Evolutionary conservation across 108 stramenopile genomes (phyloP).

Genomic region (Conticribra weissflogii): DNA sequence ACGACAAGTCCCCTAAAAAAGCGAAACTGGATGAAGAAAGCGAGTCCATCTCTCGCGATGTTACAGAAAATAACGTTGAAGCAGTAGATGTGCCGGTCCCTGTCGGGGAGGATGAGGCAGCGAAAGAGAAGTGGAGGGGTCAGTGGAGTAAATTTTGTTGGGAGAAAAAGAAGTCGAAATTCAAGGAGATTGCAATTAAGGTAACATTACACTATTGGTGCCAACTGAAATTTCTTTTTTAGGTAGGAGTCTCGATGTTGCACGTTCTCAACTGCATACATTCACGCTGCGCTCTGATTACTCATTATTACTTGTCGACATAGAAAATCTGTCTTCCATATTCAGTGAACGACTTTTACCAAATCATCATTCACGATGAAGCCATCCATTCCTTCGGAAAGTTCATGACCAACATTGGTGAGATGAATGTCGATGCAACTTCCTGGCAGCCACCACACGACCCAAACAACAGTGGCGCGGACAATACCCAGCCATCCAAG

Average conservation of each 20-base stretch:
- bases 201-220: conserved; percentile 3
- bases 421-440: conserved; percentile 53
- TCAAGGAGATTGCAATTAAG: conserved; percentile 33
- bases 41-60: not conserved
- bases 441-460: conserved; percentile 46
- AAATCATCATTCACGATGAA: conserved; percentile 58
- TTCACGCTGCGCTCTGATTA: not conserved
- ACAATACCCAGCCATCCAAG: conserved; percentile 12
- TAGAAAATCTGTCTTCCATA: conserved; percentile 32
- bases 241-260: too few species aligned
- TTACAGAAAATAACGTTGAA: not conserved
- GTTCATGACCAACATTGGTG: conserved; percentile 62
- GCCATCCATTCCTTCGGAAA: conserved; percentile 52
- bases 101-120: not conserved
- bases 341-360: conserved; percentile 59
- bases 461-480: conserved; percentile 1
- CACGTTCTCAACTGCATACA: not conserved
- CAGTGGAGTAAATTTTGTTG: conserved; percentile 27
- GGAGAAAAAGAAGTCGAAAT: conserved; percentile 31
- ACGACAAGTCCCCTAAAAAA: not conserved
- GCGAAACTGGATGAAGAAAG: not conserved
- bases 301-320: not conserved
- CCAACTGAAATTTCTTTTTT: not conserved
- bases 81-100: not conserved
- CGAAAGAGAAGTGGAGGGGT: conserved; percentile 6